Percentiles rank a stretch among this genome's conserved stretches.
Conservation (phyloP, 2,329 filamentous ascomycete genomes). For the Colletotrichum gloeosporioides region DNA sequence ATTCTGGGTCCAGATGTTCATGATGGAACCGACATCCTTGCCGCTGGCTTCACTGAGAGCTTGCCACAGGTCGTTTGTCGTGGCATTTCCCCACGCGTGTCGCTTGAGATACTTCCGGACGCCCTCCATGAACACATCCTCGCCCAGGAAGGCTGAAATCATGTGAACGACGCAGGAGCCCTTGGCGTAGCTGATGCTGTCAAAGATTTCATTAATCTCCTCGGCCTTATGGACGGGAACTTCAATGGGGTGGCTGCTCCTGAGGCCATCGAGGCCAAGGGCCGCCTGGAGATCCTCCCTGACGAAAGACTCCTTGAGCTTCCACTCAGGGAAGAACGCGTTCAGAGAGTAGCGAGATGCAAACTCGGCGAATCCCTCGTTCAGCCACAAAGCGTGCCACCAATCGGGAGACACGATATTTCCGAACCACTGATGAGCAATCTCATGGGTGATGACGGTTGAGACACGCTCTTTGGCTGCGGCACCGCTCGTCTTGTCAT, state of each 20-base stretch:
- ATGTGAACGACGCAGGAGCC: constrained; percentile 95
- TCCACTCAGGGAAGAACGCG: constrained; percentile 96
- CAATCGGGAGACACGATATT: constrained; percentile 98
- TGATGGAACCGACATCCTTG: constrained; percentile 87
- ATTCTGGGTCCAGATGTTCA: constrained; percentile 97
- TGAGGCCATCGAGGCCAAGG: constrained; percentile 84
- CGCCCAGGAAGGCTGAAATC: constrained; percentile 94
- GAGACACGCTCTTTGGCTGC: constrained; percentile 91
- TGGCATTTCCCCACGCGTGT: constrained; percentile 95
- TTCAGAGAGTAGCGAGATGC: constrained; percentile 76
- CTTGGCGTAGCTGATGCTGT: constrained; percentile 97
- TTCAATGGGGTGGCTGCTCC: constrained; percentile 96
- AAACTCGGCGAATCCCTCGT: constrained; percentile 80
- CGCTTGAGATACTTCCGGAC: constrained; percentile 91
- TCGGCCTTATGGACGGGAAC: constrained; percentile 94
- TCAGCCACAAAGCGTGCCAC: constrained; percentile 97
- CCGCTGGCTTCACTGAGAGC: constrained; percentile 87
- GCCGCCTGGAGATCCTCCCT: constrained; percentile 91
- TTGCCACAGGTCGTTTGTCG: constrained; percentile 89
- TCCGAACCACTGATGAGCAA: constrained; percentile 98
- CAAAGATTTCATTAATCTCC: constrained; percentile 98
- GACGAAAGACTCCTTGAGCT: constrained; percentile 95
- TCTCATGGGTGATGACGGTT: constrained; percentile 94
- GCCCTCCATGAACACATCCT: constrained; percentile 91
- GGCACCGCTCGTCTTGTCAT: constrained; percentile 90